phyloP scores from a whole-genome alignment of 306 rosid genomes.

The Pterocarpus santalinus region DNA sequence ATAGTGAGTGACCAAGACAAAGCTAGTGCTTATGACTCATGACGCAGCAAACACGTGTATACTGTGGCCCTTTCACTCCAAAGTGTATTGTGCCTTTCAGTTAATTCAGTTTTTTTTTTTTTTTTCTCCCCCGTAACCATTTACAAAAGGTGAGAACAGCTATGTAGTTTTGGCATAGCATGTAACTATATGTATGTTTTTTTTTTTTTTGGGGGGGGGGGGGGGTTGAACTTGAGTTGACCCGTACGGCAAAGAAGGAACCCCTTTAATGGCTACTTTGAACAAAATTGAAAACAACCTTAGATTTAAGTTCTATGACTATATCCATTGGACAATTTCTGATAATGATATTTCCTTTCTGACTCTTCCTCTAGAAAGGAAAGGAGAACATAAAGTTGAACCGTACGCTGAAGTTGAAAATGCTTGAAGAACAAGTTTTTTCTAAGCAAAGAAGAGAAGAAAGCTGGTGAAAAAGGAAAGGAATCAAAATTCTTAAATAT shows the following conservation, averaged over 20 bases:
- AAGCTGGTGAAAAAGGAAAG: constrained; percentile 23
- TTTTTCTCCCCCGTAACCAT: neutral
- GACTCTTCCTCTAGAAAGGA: neutral
- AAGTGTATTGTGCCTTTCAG: constrained; percentile 43
- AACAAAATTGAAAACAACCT: constrained; percentile 1
- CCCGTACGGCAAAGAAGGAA: constrained; percentile 4
- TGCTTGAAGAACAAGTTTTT: constrained; percentile 41
- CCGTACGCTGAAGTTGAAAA: constrained; percentile 3
- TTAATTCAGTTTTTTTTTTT: constrained; percentile 44
- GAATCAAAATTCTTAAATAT: constrained; percentile 30
- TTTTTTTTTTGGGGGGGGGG: too few species aligned
- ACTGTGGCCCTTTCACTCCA: constrained; percentile 28
- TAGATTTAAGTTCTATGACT: neutral
- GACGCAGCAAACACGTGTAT: constrained; percentile 48
- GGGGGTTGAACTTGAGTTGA: constrained; percentile 18
- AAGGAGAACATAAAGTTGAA: constrained; percentile 37
- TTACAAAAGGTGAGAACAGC: neutral
- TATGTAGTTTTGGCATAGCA: constrained; percentile 16
- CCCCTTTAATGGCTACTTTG: constrained; percentile 20
- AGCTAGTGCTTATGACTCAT: constrained; percentile 39
- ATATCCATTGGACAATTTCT: neutral
- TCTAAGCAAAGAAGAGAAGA: constrained; percentile 28
- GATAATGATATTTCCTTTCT: neutral
- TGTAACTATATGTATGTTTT: neutral
- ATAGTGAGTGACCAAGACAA: constrained; percentile 42